A percentile compares a stretch with the other conserved stretches of the same genome.
phyloP scores from a whole-genome alignment of 2,329 filamentous ascomycete species.

The Zalaria sp. region DNA sequence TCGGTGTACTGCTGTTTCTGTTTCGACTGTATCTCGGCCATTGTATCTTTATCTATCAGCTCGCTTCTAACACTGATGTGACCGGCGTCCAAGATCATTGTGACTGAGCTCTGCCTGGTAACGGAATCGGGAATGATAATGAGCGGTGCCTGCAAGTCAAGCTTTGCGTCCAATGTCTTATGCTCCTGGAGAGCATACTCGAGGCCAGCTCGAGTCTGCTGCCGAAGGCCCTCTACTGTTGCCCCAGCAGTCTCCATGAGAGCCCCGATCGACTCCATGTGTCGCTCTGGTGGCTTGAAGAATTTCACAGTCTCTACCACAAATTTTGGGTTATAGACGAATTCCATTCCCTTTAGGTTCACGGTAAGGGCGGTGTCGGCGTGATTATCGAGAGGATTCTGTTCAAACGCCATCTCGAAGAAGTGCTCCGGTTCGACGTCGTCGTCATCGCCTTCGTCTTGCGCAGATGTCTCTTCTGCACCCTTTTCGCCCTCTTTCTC shows the following conservation, averaged over 20 bases:
- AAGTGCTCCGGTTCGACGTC: constrained; percentile 49
- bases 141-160: constrained; percentile 88
- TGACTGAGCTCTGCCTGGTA: constrained; percentile 63
- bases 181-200: constrained; percentile 96
- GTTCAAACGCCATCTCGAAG: constrained; percentile 84
- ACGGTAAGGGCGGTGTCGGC: constrained; percentile 83
- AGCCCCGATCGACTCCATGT: constrained; percentile 96
- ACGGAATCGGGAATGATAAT: constrained; percentile 96
- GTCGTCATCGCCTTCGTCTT: constrained; percentile 25
- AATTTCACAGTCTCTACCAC: constrained; percentile 84
- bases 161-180: constrained; percentile 91
- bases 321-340: constrained; percentile 94
- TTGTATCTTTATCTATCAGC: constrained; percentile 77
- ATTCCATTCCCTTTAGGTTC: constrained; percentile 88
- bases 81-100: constrained; percentile 88
- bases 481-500: constrained; percentile 24
- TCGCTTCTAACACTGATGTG: constrained; percentile 91
- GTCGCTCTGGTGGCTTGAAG: constrained; percentile 88
- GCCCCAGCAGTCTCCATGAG: constrained; percentile 92
- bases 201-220: constrained; percentile 88
- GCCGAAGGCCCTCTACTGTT: constrained; percentile 84
- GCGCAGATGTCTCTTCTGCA: constrained; percentile 21
- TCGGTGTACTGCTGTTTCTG: constrained; percentile 78
- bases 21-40: constrained; percentile 82
- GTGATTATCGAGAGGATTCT: constrained; percentile 84